Conservation (phyloP, 2,329 filamentous ascomycete species). For the Phymatotrichopsis omnivora region DNA sequence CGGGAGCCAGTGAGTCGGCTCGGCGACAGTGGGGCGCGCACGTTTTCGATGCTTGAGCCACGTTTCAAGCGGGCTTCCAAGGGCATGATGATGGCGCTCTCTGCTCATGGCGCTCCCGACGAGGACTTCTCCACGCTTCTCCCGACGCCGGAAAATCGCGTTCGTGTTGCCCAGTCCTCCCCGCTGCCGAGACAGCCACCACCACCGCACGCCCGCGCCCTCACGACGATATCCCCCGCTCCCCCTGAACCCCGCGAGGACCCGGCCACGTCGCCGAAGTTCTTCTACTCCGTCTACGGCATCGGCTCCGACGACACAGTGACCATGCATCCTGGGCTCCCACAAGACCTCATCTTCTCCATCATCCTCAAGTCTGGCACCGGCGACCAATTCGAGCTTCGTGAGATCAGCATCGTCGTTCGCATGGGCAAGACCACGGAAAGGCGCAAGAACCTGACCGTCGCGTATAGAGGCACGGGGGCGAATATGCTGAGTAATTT, state of each 20-base stretch:
- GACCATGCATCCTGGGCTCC: not conserved
- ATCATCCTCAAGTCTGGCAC: slow-evolving; percentile 13
- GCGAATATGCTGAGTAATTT: slow-evolving; percentile 27
- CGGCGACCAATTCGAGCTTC: slow-evolving; percentile 7
- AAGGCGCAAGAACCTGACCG: slow-evolving; percentile 10
- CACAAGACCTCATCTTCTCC: slow-evolving; percentile 24
- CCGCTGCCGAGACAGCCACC: not conserved
- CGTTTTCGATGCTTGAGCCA: slow-evolving; percentile 3
- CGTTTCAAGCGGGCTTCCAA: not conserved
- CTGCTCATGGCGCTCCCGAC: not conserved
- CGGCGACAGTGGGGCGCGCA: slow-evolving; percentile 1
- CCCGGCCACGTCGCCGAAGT: slow-evolving; percentile 1
- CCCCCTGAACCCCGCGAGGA: not conserved
- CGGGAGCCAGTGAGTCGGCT: not conserved
- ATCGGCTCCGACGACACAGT: slow-evolving; percentile 1
- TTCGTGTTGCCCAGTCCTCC: not conserved
- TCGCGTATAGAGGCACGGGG: slow-evolving; percentile 23
- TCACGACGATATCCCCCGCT: not conserved
- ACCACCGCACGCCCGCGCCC: not conserved
- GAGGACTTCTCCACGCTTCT: not conserved
- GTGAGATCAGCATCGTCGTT: slow-evolving; percentile 12
- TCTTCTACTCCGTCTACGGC: slow-evolving; percentile 2
- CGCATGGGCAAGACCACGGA: slow-evolving; percentile 14
- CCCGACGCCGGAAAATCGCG: not conserved
- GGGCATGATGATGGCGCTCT: not conserved